These are phyloP conservation scores for Curvularia lunata DNA, from an alignment of 2,329 filamentous ascomycete genomes.

Conservation along the genomic window DNA sequence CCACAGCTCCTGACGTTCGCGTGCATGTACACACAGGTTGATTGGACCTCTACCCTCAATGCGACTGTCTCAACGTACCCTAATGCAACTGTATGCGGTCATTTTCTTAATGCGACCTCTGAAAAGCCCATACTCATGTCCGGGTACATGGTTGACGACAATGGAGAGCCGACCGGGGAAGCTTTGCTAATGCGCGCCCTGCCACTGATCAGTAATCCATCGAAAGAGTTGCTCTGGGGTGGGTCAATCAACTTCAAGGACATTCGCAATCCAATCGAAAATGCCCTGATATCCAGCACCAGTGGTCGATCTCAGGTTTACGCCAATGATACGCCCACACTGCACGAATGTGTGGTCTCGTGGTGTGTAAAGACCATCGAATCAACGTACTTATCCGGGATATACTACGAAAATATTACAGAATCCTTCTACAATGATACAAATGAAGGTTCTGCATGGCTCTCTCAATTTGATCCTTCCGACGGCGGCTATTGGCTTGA, in stretches of 20 bases:
- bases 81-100: conserved; percentile 35
- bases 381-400: conserved; percentile 13
- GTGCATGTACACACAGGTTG: conserved; percentile 20
- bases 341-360: conserved; percentile 30
- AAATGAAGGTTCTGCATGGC: not conserved
- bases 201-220: conserved; percentile 11
- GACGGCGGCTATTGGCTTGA: too few species aligned
- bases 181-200: conserved; percentile 19
- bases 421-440: not conserved
- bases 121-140: conserved; percentile 26
- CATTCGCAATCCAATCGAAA: conserved; percentile 11
- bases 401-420: not conserved
- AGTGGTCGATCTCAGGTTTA: conserved; percentile 17
- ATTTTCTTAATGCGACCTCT: conserved; percentile 33
- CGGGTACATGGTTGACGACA: conserved; percentile 21
- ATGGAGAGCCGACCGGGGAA: conserved; percentile 11
- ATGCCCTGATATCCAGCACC: conserved; percentile 17
- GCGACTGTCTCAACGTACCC: conserved; percentile 2
- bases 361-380: conserved; percentile 41
- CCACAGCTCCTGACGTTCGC: conserved; percentile 14
- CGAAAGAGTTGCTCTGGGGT: conserved; percentile 12
- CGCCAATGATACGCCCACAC: conserved; percentile 12
- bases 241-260: conserved; percentile 29
- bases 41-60: conserved; percentile 26
- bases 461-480: not conserved